Base-by-base conservation (phyloP, 129 eudicot species). In the Centella asiatica region DNA sequence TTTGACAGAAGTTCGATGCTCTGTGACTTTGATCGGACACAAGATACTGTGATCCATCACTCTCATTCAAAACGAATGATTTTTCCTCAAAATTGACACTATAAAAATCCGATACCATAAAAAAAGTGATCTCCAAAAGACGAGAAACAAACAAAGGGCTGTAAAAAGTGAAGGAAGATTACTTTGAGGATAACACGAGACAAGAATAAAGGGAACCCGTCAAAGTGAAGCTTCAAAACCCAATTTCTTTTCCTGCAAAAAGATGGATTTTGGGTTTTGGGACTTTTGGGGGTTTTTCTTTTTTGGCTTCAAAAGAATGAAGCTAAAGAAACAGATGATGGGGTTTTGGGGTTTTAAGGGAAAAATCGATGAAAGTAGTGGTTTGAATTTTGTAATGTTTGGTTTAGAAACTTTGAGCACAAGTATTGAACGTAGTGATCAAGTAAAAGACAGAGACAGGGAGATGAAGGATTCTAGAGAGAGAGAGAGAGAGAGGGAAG, bases 11-110 rank as follows among this genome's bases (percentile, higher is more conserved):
- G 31, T 83, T 55, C 40, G 44, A 78, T 90, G 97, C 72, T 86
- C 85, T 15, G 94, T 90, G 74, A 72, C 78, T 64, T 86, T 89
- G 62, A 78, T 60, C 18, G 94, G 95, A 65, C 90, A 84, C 12
- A 86, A 56, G 62, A 79, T 26, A 23, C 68, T 68, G 50, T 61
- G 68, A 57, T 80, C 85, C 90, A 83, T 86, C 24, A 34, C 23
- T 5, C 26, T 63, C 42, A 50, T 29, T 11, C 55, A n/a, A 67
- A 61, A 48, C 48, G 44, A 31, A 47, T 12, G 20, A 25, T 47
- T 51, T 51, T 51, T 8, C 33, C 9, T 19, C 54, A 18, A 10
- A 1, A 22, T 25, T 14, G 7, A 0, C 5, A 2, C 19, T 54
- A 15, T 14, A 6, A 1, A 8, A 4, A 24, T 51, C 0, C 7